Evolutionary conservation across 805 yeast species (phyloP), one percentile per base, ranked within the genome.

Genomic region (Limtongia smithiae): DNA sequence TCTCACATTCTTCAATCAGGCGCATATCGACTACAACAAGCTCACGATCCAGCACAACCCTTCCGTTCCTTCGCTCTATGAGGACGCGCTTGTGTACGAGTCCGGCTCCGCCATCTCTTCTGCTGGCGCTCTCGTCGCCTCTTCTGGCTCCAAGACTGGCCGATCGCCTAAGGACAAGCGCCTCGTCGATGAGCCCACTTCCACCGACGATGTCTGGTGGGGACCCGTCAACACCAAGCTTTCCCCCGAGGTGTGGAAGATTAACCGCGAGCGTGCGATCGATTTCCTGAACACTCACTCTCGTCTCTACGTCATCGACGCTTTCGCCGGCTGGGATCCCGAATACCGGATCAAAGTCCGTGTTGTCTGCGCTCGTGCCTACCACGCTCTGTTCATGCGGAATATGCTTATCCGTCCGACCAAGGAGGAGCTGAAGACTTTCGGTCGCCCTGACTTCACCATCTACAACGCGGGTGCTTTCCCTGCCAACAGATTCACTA

Each of bases 311-410:
- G 90, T 91, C 57, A 89, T 91, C 59, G 98, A 91, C 67, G 97
- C 97, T 11, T 91, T 71, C 68, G 98, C 97, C 41, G 98, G 98
- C 60, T 91, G 98, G 98, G 98, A 91, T 70, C 96, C 97, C 66
- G 82, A 87, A 37, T 41, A 37, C 46, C 46, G 46, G 30, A 41
- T 44, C 46, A 50, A 45, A 35, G 44, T 40, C 46, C 42, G 43
- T 36, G 46, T 45, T 36, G 50, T 45, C 46, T 45, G 47, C 44
- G 51, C 97, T 54, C 83, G 98, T 71, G 97, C 98, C 48, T 91
- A 91, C 78, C 98, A 91, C 68, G 97, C 97, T 18, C 74, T 91
- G 62, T 91, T 91, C 76, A 91, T 91, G 98, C 84, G 95, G 66
- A 91, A 91, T 70, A 91, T 91, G 98, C 76, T 91, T 73, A 93